These are phyloP conservation scores for Lentinula raphanica DNA, from an alignment of 768 basidiomycete genomes.

Conservation along the genomic window DNA sequence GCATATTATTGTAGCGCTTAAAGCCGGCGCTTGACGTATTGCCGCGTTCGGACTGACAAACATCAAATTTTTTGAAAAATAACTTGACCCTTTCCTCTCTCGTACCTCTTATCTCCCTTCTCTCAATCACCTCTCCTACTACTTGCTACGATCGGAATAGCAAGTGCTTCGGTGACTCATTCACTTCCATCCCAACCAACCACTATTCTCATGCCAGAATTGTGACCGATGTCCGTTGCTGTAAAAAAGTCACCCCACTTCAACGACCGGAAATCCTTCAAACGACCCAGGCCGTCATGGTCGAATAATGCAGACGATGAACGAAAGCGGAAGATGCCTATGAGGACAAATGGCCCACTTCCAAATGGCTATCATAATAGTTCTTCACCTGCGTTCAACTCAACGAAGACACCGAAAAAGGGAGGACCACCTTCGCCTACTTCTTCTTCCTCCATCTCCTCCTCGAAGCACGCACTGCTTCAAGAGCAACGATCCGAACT, in stretches of 20 bases:
- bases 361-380: conserved; percentile 20
- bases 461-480: conserved; percentile 26
- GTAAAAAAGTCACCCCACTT: not conserved
- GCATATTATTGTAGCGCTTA: too few relatives aligned
- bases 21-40: too few relatives aligned
- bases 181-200: not conserved
- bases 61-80: too few relatives aligned
- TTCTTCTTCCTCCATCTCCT: not conserved
- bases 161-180: not conserved
- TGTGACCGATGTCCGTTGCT: not conserved
- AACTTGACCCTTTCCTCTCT: too few relatives aligned
- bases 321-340: conserved; percentile 19
- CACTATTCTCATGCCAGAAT: not conserved
- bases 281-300: conserved; percentile 26
- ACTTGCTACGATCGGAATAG: not conserved
- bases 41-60: too few relatives aligned
- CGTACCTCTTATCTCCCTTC: not conserved
- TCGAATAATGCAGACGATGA: conserved; percentile 36
- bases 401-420: conserved; percentile 28
- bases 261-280: conserved; percentile 17
- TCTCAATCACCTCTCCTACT: not conserved
- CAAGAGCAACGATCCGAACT: conserved; percentile 66
- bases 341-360: conserved; percentile 25
- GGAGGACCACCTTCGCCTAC: not conserved
- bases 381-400: conserved; percentile 18